Conservation (phyloP, 305 asterid species). For the Lippia alba region DNA sequence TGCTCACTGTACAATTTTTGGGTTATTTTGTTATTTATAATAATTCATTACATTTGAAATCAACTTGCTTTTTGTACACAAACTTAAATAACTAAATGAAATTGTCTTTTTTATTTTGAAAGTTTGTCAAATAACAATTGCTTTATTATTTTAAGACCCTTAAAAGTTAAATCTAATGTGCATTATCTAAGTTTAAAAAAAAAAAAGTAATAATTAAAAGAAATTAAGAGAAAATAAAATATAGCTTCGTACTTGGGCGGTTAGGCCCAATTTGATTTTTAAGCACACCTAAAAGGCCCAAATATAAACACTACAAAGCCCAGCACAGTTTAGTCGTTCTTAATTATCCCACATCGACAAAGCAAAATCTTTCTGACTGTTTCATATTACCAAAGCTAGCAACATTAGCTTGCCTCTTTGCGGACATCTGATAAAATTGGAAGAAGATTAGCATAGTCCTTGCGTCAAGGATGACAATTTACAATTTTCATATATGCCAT, state of each 20-base stretch:
- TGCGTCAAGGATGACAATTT: constrained; percentile 53
- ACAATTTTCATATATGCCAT: not conserved
- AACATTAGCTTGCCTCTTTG: constrained; percentile 29
- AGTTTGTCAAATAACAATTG: too few relatives aligned
- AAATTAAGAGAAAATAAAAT: not conserved
- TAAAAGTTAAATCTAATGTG: too few relatives aligned
- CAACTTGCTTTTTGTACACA: not conserved
- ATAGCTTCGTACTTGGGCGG: too few relatives aligned
- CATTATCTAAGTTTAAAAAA: too few relatives aligned
- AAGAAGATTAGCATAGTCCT: constrained; percentile 61
- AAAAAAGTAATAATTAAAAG: too few relatives aligned
- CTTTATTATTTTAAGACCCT: too few relatives aligned
- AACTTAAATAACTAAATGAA: not conserved
- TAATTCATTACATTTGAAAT: not conserved
- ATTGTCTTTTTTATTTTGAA: not conserved
- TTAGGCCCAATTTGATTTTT: not conserved
- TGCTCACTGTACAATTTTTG: not conserved
- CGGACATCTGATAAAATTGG: constrained; percentile 61
- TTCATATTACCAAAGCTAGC: too few relatives aligned
- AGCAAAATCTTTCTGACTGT: not conserved
- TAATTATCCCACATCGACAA: not conserved
- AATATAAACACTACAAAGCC: constrained; percentile 8
- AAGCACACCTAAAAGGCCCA: not conserved
- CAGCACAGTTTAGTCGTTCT: not conserved
- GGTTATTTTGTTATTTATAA: not conserved